Conservation (phyloP, 306 rosid genomes). For the Quercus agrifolia region DNA sequence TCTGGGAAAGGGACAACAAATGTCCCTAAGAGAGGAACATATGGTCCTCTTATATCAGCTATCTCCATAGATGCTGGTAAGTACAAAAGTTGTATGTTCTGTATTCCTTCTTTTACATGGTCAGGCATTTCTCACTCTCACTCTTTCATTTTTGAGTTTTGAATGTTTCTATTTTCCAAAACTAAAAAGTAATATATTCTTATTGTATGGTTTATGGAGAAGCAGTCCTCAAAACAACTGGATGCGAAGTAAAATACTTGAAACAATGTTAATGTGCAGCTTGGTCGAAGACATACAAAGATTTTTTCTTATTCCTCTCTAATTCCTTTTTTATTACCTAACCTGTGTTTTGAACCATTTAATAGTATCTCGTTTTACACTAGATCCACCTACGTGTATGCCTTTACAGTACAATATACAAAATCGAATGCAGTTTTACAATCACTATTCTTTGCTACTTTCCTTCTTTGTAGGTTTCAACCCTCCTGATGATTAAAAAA, state of each 20-base stretch:
- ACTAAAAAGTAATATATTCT: background rate
- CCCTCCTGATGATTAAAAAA: conserved; percentile 6
- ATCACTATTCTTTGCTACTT: background rate
- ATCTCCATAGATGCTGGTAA: conserved; percentile 58
- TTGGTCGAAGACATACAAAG: background rate
- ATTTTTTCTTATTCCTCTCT: background rate
- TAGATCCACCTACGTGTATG: background rate
- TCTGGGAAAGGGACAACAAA: conserved; percentile 68
- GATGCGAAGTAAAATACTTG: background rate
- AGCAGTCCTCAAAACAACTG: background rate
- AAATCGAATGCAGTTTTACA: background rate
- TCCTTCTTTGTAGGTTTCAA: conserved; percentile 6
- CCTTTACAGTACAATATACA: background rate
- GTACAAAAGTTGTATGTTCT: background rate
- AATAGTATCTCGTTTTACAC: background rate
- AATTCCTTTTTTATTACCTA: background rate
- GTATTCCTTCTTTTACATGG: background rate
- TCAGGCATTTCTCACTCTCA: background rate
- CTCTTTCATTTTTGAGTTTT: too few relatives aligned
- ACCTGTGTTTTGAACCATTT: background rate
- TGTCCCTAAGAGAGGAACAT: conserved; percentile 36
- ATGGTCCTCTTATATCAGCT: conserved; percentile 70
- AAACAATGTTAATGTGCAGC: background rate
- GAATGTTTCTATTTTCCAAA: too few relatives aligned
- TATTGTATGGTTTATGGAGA: background rate